phyloP scores from a whole-genome alignment of 148 eudicot genomes.

The Silene uniflora region DNA sequence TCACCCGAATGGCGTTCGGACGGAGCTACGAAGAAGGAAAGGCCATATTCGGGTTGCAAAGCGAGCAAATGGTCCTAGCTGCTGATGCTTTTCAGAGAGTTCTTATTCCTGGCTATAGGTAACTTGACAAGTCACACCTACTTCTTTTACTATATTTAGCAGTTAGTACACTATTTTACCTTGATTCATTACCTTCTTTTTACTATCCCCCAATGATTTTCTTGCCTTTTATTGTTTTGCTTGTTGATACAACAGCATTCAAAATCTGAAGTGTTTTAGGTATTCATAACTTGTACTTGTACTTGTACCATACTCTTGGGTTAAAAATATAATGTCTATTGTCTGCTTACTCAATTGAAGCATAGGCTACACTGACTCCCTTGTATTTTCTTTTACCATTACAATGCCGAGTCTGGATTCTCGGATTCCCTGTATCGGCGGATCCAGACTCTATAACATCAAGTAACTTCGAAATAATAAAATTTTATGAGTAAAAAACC shows the following conservation, averaged over 20 bases:
- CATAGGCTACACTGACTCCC: too few species aligned
- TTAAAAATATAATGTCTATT: too few species aligned
- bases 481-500: too few species aligned
- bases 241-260: neutral
- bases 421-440: too few species aligned
- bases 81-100: constrained; percentile 80
- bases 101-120: constrained; percentile 88
- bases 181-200: neutral
- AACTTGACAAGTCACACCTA: neutral
- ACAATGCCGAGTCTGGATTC: too few species aligned
- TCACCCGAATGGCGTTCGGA: constrained; percentile 73
- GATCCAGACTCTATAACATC: too few species aligned
- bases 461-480: too few species aligned
- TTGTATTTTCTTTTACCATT: too few species aligned
- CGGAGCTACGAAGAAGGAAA: constrained; percentile 80
- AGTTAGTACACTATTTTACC: too few species aligned
- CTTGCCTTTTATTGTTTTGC: neutral
- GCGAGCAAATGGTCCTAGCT: constrained; percentile 67
- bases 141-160: constrained; percentile 1
- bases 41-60: constrained; percentile 67
- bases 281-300: too few species aligned
- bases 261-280: neutral
- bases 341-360: too few species aligned
- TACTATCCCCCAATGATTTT: neutral
- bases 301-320: too few species aligned